Evolutionary conservation across 495 filamentous ascomycete genomes (phyloP).

Genomic region (Aspergillus nidulans): DNA sequence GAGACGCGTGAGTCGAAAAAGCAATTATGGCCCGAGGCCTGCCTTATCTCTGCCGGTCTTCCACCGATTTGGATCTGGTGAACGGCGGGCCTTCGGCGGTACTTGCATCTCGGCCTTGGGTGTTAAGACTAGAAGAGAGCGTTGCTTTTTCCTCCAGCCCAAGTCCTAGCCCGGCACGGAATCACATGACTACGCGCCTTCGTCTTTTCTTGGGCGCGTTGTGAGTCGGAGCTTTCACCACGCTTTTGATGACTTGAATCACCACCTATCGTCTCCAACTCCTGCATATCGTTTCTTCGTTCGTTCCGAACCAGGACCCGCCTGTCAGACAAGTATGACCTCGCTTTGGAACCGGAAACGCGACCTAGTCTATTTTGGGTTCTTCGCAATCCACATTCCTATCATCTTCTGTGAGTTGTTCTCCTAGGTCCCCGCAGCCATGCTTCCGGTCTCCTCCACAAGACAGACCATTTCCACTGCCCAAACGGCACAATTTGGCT

Average conservation of each 20-base stretch:
- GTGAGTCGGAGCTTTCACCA: neutral
- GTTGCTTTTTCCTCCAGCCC: neutral
- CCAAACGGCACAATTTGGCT: neutral
- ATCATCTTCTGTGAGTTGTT: conserved; percentile 58
- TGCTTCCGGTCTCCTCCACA: neutral
- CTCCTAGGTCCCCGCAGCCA: neutral
- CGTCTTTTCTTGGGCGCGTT: neutral
- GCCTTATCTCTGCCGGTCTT: conserved; percentile 8
- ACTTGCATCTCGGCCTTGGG: neutral
- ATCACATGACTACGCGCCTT: conserved; percentile 9
- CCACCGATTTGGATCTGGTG: conserved; percentile 10
- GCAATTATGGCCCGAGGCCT: conserved; percentile 18
- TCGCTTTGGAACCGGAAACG: conserved; percentile 41
- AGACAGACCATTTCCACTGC: neutral
- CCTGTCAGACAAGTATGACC: conserved; percentile 4
- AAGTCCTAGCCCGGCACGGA: neutral
- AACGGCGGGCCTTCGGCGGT: conserved; percentile 5
- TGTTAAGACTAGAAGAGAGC: neutral
- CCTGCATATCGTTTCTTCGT: conserved; percentile 9
- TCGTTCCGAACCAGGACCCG: neutral
- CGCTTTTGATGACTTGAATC: neutral
- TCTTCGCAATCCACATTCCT: conserved; percentile 65
- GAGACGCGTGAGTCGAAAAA: conserved; percentile 23
- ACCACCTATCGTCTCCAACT: neutral
- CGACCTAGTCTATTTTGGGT: conserved; percentile 61